phyloP scores from a whole-genome alignment of 2,329 filamentous ascomycete genomes.

The Ophiostoma quercus region DNA sequence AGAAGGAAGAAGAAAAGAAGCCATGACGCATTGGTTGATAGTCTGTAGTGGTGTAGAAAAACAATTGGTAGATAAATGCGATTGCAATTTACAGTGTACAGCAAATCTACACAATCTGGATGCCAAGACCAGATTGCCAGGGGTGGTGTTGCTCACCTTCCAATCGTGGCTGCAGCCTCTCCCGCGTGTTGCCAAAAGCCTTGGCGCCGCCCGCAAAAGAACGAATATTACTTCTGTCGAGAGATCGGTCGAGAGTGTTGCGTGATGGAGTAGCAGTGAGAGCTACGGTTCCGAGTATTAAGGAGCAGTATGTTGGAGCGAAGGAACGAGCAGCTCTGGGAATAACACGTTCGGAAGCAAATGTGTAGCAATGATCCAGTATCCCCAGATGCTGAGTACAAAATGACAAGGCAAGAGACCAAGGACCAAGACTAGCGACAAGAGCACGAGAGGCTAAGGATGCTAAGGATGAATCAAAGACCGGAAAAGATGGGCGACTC shows the following conservation, averaged over 20 bases:
- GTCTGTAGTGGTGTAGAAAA: background rate
- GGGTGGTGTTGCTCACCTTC: slow-evolving; percentile 15
- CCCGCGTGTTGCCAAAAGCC: slow-evolving; percentile 17
- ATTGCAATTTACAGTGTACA: background rate
- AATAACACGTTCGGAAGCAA: background rate
- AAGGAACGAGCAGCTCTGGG: background rate
- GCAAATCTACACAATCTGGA: background rate
- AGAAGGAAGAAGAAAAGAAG: background rate
- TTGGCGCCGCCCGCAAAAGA: background rate
- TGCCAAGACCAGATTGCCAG: slow-evolving; percentile 20
- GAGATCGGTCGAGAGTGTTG: background rate
- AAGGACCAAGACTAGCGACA: background rate
- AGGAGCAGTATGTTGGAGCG: background rate
- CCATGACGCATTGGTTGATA: slow-evolving; percentile 4
- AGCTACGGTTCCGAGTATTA: background rate
- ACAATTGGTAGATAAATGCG: background rate
- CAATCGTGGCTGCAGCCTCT: slow-evolving; percentile 22
- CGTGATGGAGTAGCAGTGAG: background rate
- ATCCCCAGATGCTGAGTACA: background rate
- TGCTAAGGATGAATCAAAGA: background rate
- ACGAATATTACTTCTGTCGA: background rate
- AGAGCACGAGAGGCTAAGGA: background rate
- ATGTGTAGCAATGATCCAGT: too few species aligned
- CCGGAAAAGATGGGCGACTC: slow-evolving; percentile 1
- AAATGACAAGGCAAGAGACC: background rate